Evolutionary conservation across 345 rosid genomes (phyloP).

Genomic region (Salix udensis): DNA sequence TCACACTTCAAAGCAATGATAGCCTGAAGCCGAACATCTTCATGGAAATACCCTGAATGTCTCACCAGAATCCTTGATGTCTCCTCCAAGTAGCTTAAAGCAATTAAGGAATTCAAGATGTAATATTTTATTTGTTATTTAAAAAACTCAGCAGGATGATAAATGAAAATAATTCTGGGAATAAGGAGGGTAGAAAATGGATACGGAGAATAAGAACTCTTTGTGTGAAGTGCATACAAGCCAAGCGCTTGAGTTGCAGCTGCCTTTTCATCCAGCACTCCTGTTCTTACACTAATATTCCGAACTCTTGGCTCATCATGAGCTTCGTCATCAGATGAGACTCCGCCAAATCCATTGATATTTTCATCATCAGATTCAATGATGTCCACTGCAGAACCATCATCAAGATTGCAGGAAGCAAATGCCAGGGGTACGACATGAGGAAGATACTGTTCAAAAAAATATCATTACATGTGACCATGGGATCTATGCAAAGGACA

Average conservation of each 20-base stretch:
- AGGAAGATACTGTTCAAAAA: slow-evolving; percentile 71
- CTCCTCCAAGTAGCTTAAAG: slow-evolving; percentile 83
- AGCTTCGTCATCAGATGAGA: slow-evolving; percentile 98
- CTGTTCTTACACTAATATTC: slow-evolving; percentile 94
- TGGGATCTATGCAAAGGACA: neutral
- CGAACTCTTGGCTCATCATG: slow-evolving; percentile 90
- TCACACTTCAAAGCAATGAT: slow-evolving; percentile 75
- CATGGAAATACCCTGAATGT: slow-evolving; percentile 91
- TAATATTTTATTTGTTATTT: neutral
- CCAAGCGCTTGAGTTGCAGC: slow-evolving; percentile 99
- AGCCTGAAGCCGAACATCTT: slow-evolving; percentile 98
- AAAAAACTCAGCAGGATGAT: neutral
- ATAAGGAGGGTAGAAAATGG: slow-evolving; percentile 34
- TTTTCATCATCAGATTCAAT: slow-evolving; percentile 92
- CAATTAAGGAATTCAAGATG: slow-evolving; percentile 43
- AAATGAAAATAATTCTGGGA: neutral
- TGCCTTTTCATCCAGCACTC: slow-evolving; percentile 98
- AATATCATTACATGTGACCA: slow-evolving; percentile 22
- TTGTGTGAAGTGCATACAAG: slow-evolving; percentile 87
- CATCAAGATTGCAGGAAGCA: slow-evolving; percentile 96
- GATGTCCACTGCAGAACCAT: slow-evolving; percentile 92
- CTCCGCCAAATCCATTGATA: slow-evolving; percentile 81
- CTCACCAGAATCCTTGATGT: slow-evolving; percentile 72
- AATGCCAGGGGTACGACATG: slow-evolving; percentile 83
- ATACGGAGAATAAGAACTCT: slow-evolving; percentile 81